A percentile compares a stretch with the other conserved stretches of the same genome.
These are phyloP conservation scores for Ogataea parapolymorpha DNA, from an alignment of 805 yeast species.

Conservation along the genomic window DNA sequence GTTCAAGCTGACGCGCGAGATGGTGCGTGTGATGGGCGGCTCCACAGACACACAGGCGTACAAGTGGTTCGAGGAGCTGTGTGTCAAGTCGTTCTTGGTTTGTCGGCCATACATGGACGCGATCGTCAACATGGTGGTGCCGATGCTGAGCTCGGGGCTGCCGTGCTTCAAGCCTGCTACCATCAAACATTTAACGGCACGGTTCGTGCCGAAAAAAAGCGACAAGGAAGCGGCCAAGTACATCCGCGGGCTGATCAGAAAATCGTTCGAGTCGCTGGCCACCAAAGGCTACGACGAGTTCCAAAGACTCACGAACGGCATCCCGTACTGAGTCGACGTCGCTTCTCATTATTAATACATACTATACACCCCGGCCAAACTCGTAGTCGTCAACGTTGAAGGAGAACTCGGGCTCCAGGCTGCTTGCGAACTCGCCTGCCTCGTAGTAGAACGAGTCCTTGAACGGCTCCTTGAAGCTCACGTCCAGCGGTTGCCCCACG, in stretches of 20 bases:
- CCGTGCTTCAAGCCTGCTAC: conserved; percentile 94
- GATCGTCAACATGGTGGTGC: conserved; percentile 78
- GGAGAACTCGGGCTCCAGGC: conserved; percentile 21
- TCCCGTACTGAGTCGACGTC: conserved; percentile 61
- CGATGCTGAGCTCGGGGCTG: conserved; percentile 92
- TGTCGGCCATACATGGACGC: conserved; percentile 85
- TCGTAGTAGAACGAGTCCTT: conserved; percentile 17
- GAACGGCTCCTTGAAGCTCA: conserved; percentile 5
- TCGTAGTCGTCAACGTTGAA: conserved; percentile 24
- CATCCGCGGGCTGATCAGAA: conserved; percentile 72
- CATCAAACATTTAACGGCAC: conserved; percentile 65
- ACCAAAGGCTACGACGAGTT: conserved; percentile 97
- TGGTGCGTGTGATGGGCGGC: conserved; percentile 97
- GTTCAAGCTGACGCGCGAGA: conserved; percentile 91
- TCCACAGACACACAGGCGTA: conserved; percentile 78
- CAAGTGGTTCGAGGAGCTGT: conserved; percentile 90
- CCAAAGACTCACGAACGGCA: conserved; percentile 94
- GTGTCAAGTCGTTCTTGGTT: conserved; percentile 87
- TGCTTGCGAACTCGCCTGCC: conserved; percentile 8
- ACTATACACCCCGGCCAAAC: conserved; percentile 10
- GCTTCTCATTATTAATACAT: not conserved
- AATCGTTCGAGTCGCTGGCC: conserved; percentile 81
- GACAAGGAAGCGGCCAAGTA: conserved; percentile 82
- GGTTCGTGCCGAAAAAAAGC: conserved; percentile 78
- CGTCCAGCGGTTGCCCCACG: conserved; percentile 4